Percentiles rank a stretch among this genome's conserved stretches.
Evolutionary conservation across 2,329 filamentous ascomycete genomes (phyloP).

Genomic region (Venturia carpophila): DNA sequence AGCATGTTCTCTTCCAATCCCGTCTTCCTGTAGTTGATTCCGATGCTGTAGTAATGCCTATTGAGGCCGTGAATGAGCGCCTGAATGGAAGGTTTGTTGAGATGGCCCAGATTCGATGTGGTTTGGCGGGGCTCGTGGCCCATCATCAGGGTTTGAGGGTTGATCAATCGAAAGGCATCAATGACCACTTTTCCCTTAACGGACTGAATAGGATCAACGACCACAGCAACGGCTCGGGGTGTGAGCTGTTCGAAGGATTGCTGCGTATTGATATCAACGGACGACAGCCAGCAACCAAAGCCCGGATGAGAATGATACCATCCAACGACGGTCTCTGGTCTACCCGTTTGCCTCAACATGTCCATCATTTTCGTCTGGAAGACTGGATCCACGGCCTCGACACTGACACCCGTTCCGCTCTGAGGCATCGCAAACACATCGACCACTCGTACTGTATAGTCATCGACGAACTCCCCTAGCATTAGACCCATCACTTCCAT

Average conservation of each 20-base stretch:
- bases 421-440: slow-evolving; percentile 99
- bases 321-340: slow-evolving; percentile 92
- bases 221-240: slow-evolving; percentile 90
- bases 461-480: slow-evolving; percentile 97
- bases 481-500: slow-evolving; percentile 99
- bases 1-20: slow-evolving; percentile 98
- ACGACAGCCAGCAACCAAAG: slow-evolving; percentile 98
- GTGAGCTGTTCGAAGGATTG: slow-evolving; percentile 99
- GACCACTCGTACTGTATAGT: slow-evolving; percentile 96
- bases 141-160: slow-evolving; percentile 94
- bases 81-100: slow-evolving; percentile 99
- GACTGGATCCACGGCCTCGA: slow-evolving; percentile 95
- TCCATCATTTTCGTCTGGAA: slow-evolving; percentile 99
- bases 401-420: slow-evolving; percentile 94
- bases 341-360: slow-evolving; percentile 96
- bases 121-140: slow-evolving; percentile 96
- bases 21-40: slow-evolving; percentile 96
- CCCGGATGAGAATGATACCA: slow-evolving; percentile 99
- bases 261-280: slow-evolving; percentile 98
- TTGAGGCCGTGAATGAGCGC: slow-evolving; percentile 97
- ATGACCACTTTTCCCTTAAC: slow-evolving; percentile 99
- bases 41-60: slow-evolving; percentile 98
- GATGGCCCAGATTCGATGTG: slow-evolving; percentile 92
- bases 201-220: slow-evolving; percentile 97
- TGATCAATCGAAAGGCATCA: slow-evolving; percentile 96